These are phyloP conservation scores for Scheffersomyces parashehatae DNA, from an alignment of 1,139 yeast species.

Conservation along the genomic window DNA sequence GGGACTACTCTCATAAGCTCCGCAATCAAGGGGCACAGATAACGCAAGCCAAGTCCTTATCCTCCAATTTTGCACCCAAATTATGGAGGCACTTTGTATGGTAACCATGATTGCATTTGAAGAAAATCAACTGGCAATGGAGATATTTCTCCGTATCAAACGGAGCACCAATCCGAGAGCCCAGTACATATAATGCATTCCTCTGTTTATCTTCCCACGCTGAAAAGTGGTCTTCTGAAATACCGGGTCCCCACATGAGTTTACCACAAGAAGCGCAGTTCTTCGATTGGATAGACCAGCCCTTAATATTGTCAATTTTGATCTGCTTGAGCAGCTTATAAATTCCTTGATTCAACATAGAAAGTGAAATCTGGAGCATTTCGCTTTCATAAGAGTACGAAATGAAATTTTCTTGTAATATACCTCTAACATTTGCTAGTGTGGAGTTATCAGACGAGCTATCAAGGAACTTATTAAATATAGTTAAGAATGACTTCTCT, in stretches of 20 bases:
- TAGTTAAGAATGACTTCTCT: conserved; percentile 44
- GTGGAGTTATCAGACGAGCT: conserved; percentile 41
- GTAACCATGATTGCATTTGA: conserved; percentile 61
- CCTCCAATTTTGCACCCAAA: conserved; percentile 8
- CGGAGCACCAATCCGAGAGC: conserved; percentile 5
- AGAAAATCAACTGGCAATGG: conserved; percentile 28
- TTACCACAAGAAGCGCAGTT: conserved; percentile 75
- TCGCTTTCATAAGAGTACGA: conserved; percentile 67
- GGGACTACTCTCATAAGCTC: no score
- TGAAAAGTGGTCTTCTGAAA: conserved; percentile 38
- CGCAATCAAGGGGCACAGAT: conserved; percentile 3
- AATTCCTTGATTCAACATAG: conserved; percentile 56
- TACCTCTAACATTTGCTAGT: conserved; percentile 58
- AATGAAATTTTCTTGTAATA: conserved; percentile 61
- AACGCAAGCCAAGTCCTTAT: conserved; percentile 10
- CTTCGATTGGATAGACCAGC: conserved; percentile 59
- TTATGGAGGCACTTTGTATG: conserved; percentile 58
- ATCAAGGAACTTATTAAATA: conserved; percentile 52
- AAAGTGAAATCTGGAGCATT: conserved; percentile 53
- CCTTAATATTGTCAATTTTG: conserved; percentile 43
- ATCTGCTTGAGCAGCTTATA: conserved; percentile 44
- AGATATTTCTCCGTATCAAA: conserved; percentile 9
- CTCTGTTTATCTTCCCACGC: conserved; percentile 51
- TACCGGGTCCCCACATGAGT: conserved; percentile 60
- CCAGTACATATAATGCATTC: conserved; percentile 8